Base-by-base conservation (phyloP, 306 rosid species). In the Cucurbita maxima region DNA sequence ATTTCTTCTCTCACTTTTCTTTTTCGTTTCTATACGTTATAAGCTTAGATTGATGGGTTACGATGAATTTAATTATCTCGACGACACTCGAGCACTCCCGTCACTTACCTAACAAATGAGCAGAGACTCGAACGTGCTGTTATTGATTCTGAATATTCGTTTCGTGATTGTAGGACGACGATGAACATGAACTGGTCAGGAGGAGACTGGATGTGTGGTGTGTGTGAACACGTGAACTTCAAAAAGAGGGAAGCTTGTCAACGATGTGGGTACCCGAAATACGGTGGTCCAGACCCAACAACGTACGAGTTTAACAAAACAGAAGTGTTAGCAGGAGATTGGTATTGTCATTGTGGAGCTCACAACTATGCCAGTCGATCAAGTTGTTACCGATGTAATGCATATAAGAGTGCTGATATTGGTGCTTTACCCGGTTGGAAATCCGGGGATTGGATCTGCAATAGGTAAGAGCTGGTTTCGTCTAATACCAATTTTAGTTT, bases 181-280 rank as follows among this genome's bases (percentile, higher is more conserved):
- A 55, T 76, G 48, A 84, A 76, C 75, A 86, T 89, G 96, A 89
- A 85, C 83, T 84, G 87, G 88, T 75, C 89, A 22, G 88, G 96
- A 79, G 88, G 89, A 73, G 96, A 89, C 60, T 89, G 96, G 96
- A 74, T 88, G 82, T 88, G 95, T 70, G 82, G 88, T 61, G 91
- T 83, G 54, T 88, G 95, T 76, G 83, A 88, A 60, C 95, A 88
- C 76, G 37, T 82, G 72, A 88, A 88, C 78, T 88, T 88, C 86
- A 86, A 85, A 76, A 88, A 77, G 83, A 77, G 95, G 56, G 95
- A 88, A 10, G 80, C 78, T 50, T 88, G 95, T 80, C 95, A 88
- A 58, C 80, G 61, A 70, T 88, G 95, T 59, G 91, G 87, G 5
- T 86, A 88, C 81, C 88, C 88, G 19, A 86, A 88, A 67, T 75